Percentiles rank a stretch among this genome's conserved stretches.
phyloP scores from a whole-genome alignment of 345 rosid species.

The Bruguiera parviflora region DNA sequence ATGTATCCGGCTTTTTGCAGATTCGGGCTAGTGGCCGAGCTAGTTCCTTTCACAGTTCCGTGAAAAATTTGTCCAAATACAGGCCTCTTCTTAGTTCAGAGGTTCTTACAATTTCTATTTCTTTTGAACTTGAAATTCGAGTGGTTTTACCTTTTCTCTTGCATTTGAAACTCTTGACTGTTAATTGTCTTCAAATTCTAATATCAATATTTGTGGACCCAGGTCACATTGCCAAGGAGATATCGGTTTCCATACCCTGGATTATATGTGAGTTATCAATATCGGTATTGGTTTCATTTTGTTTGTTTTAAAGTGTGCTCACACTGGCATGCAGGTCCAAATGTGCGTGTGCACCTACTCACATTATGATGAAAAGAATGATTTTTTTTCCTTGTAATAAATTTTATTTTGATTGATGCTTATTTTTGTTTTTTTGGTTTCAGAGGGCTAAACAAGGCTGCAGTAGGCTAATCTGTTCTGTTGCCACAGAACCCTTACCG shows the following conservation, averaged over 20 bases:
- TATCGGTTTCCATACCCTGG: slow-evolving; percentile 31
- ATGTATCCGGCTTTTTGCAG: slow-evolving; percentile 25
- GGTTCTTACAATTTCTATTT: slow-evolving; percentile 40
- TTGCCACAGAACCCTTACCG: slow-evolving; percentile 58
- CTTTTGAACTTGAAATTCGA: background rate
- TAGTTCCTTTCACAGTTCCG: slow-evolving; percentile 33
- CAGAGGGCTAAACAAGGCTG: slow-evolving; percentile 55
- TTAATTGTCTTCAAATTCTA: background rate
- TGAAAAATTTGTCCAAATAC: slow-evolving; percentile 35
- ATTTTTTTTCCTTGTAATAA: background rate
- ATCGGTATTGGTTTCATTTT: background rate
- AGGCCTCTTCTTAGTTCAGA: slow-evolving; percentile 44
- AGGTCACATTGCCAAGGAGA: slow-evolving; percentile 50
- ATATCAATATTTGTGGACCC: slow-evolving; percentile 5
- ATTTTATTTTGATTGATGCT: slow-evolving; percentile 7
- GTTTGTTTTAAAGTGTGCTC: background rate
- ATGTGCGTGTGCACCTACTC: too few relatives aligned
- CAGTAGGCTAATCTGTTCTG: slow-evolving; percentile 67
- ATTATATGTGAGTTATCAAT: slow-evolving; percentile 47
- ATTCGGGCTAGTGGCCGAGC: slow-evolving; percentile 35
- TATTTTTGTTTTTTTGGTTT: slow-evolving; percentile 10
- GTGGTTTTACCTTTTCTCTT: background rate
- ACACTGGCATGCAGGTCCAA: background rate
- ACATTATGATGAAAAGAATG: background rate
- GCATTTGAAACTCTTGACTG: background rate